These are phyloP conservation scores for Clitopilus hobsonii DNA, from an alignment of 768 basidiomycete species.

Conservation along the genomic window DNA sequence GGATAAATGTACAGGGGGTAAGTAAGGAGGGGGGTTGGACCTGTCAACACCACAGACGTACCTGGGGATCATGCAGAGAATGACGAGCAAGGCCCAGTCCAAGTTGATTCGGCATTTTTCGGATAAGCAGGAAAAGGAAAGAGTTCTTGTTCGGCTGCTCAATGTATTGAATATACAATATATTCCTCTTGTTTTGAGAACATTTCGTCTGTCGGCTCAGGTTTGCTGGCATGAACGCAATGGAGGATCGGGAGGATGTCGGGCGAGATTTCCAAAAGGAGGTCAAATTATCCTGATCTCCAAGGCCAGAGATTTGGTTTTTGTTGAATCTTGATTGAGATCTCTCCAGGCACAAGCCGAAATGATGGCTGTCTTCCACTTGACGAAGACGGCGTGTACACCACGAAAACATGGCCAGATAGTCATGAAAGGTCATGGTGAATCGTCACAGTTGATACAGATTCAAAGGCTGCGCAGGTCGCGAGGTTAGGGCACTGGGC, in stretches of 20 bases:
- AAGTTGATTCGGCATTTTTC: not conserved
- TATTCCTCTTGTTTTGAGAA: too few relatives aligned
- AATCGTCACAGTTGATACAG: not conserved
- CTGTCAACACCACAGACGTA: not conserved
- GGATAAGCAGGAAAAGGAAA: not conserved
- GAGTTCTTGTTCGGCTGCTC: too few relatives aligned
- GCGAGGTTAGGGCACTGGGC: not conserved
- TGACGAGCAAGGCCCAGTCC: too few relatives aligned
- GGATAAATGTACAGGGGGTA: not conserved
- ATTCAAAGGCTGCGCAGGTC: not conserved
- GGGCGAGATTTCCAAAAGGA: constrained; percentile 10
- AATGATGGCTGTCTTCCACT: not conserved
- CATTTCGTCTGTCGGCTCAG: not conserved
- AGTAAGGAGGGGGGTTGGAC: constrained; percentile 1
- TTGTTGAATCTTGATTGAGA: not conserved
- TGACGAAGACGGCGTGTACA: not conserved
- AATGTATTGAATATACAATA: too few relatives aligned
- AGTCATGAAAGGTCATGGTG: not conserved
- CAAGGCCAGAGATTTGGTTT: constrained; percentile 1
- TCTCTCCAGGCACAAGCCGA: not conserved
- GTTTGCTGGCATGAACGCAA: not conserved
- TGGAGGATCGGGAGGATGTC: not conserved
- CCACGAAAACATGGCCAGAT: not conserved
- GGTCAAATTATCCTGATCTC: constrained; percentile 8
- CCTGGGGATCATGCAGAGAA: too few relatives aligned